A percentile compares a stretch with the other conserved stretches of the same genome.
These are phyloP conservation scores for Podospora pseudoanserina DNA, from an alignment of 495 filamentous ascomycete species.

Conservation along the genomic window DNA sequence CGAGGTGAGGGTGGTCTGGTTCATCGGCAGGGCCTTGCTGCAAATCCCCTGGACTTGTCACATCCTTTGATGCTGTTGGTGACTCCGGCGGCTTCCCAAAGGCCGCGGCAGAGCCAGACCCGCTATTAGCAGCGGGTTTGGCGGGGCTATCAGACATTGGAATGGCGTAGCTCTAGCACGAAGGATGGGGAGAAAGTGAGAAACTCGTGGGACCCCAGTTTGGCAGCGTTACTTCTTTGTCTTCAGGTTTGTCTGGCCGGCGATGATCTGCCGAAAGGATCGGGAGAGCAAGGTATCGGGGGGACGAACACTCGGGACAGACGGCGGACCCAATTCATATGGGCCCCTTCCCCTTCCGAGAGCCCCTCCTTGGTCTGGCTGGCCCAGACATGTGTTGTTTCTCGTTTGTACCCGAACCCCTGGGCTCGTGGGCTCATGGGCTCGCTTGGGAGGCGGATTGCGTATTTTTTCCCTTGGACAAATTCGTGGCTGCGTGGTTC, in stretches of 20 bases:
- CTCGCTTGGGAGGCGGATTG: background rate
- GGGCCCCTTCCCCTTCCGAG: background rate
- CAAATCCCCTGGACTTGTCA: background rate
- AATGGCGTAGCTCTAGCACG: background rate
- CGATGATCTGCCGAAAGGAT: background rate
- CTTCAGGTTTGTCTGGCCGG: background rate
- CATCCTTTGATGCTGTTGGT: background rate
- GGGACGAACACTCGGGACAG: background rate
- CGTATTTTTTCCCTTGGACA: background rate
- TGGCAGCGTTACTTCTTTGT: background rate
- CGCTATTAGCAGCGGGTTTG: background rate
- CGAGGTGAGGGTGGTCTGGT: background rate
- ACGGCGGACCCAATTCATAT: constrained; percentile 12
- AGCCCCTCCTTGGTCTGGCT: background rate
- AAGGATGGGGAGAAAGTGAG: background rate
- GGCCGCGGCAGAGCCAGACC: background rate
- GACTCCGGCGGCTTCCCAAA: background rate
- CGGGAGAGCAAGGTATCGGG: background rate
- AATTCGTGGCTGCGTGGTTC: background rate
- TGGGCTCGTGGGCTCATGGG: background rate
- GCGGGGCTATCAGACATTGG: background rate
- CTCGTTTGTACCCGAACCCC: background rate
- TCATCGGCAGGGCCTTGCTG: background rate
- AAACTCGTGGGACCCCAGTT: background rate
- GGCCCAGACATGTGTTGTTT: background rate